Evolutionary conservation across 805 yeast species (phyloP), one percentile per base, ranked within the genome.

Genomic region (Pichia occidentalis): DNA sequence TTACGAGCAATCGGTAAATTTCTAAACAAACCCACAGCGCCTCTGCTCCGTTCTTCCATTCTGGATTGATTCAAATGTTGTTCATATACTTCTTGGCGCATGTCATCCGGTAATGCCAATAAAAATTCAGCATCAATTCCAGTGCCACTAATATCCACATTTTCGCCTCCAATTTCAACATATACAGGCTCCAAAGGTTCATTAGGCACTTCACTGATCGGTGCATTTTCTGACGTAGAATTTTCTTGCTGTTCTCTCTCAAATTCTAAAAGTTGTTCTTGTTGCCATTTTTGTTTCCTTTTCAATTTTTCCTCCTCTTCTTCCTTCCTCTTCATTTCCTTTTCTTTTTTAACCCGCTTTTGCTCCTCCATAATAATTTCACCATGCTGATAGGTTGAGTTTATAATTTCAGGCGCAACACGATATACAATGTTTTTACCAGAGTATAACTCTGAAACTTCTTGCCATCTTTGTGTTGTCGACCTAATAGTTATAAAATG

Each of bases 91-190:
- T 88, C 96, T 45, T 86, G 95, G 34, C 96, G 67, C 84, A 88
- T 83, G 37, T 85, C 92, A 30, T 85, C 95, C 0, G 97, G 97
- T 25, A 88, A 67, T 0, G 95, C 96, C 50, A 80, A 82, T 43
- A 88, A 66, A 55, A 86, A 88, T 48, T 84, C 90, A 0, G 95
- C 95, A 60, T 88, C 97, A 42, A 88, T 85, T 38, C 85, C 96
- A 3, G 95, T 79, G 0, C 92, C 95, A 28, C 88, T 73, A 25
- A 88, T 83, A 53, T 88, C 94, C 24, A 88, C 87, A 35, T 78
- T 77, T 20, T 80, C 61, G 18, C 82, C 94, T 25, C 86, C 87
- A 47, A 88, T 80, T 10, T 66, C 66, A 3, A 88, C 86, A 64
- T 70, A 71, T 0, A 83, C 67, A 0, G 94, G 88, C 12, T 71